Evolutionary conservation across 2,329 filamentous ascomycete genomes (phyloP), one percentile per base, ranked within the genome.

Genomic region (Talaromyces islandicus): DNA sequence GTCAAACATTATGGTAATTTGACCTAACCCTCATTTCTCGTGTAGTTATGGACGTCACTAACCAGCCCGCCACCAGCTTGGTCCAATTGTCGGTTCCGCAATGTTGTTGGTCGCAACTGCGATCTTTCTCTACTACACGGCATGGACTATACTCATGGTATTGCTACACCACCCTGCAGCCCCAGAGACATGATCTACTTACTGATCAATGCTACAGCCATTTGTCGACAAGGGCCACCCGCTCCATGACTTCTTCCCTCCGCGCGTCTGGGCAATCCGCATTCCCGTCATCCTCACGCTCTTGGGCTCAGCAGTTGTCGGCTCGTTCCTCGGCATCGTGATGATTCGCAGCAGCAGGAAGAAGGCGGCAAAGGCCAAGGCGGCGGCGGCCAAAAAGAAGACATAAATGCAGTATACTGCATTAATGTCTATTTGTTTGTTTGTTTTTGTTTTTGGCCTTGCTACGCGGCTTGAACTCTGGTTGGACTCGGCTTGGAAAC

Each of bases 281-380:
- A 94, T 99, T 71, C 94, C 94, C 68, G 93, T 99, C 69, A 96
- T 99, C 74, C 87, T 99, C 67, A 88, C 97, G 64, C 87, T 99
- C 53, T 83, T 99, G 66, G 92, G 89, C 65, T 92, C 88, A 62
- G 92, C 94, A 62, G 92, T 99, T 62, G 93, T 99, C 63, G 94
- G 94, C 65, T 95, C 91, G 62, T 99, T 99, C 82, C 83, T 99
- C 67, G 89, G 90, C 70, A 88, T 96, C 73, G 93, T 99, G 72
- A 99, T 99, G 94, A 97, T 99, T 80, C 87, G 91, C 75, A 97
- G 93, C 83, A 97, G 97, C 83, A 85, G 89, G 76, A 97, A 97
- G 86, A 97, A 94, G 86, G 91, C 91, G 3, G 88, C 91, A 67
- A 99, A 97, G 85, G 89, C 89, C 64, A 92, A 92, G 78, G 88